Percentiles rank a stretch among this genome's conserved stretches.
These are phyloP conservation scores for Teratosphaeria gauchensis DNA, from an alignment of 2,329 filamentous ascomycete species.

Conservation along the genomic window DNA sequence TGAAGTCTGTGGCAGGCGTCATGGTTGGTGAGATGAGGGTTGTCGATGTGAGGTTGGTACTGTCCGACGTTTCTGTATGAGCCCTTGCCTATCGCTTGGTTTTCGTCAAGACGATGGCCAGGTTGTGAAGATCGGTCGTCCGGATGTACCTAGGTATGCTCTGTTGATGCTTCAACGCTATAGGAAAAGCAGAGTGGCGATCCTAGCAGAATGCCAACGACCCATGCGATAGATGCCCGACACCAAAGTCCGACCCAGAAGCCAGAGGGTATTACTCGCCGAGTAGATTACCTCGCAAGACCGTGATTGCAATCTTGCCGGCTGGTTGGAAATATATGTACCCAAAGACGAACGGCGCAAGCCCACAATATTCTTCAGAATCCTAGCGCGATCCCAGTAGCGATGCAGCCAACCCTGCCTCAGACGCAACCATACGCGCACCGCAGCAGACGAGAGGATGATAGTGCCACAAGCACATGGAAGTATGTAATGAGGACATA, in stretches of 20 bases:
- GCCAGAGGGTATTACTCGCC: background rate
- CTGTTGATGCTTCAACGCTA: background rate
- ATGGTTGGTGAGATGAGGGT: background rate
- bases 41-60: background rate
- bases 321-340: background rate
- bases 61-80: background rate
- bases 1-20: slow-evolving; percentile 10
- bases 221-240: background rate
- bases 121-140: background rate
- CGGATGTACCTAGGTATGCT: background rate
- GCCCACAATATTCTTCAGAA: background rate
- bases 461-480: background rate
- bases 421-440: no score
- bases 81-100: background rate
- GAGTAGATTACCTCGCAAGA: background rate
- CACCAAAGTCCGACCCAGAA: background rate
- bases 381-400: background rate
- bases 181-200: background rate
- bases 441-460: background rate
- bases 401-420: no score
- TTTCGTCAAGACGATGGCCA: background rate
- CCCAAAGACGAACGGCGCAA: background rate
- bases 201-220: background rate
- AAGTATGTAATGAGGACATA: background rate
- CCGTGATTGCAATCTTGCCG: background rate